Evolutionary conservation across 2,329 filamentous ascomycete genomes (phyloP).

Genomic region (Penicillium sclerotigenum): DNA sequence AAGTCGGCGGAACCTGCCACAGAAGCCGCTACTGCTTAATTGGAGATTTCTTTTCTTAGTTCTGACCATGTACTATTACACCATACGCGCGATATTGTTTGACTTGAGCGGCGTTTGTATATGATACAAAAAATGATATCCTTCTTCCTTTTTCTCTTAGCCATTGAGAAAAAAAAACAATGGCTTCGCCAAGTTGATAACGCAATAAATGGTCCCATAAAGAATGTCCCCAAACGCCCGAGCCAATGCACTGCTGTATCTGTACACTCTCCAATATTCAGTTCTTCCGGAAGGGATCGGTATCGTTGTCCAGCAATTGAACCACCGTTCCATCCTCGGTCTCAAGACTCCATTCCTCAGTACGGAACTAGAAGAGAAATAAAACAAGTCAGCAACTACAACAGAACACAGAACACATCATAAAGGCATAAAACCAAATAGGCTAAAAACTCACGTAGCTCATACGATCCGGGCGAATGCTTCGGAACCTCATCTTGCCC

Average conservation of each 20-base stretch:
- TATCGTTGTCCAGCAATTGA: conserved; percentile 68
- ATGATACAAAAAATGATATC: conserved; percentile 43
- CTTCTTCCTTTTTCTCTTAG: conserved; percentile 23
- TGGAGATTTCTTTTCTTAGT: conserved; percentile 1
- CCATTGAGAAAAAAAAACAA: background rate
- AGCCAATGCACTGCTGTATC: conserved; percentile 24
- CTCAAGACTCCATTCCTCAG: conserved; percentile 83
- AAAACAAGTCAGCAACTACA: conserved; percentile 1
- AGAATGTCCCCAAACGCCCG: conserved; percentile 20
- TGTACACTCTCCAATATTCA: conserved; percentile 41
- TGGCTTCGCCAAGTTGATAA: conserved; percentile 3
- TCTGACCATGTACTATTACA: conserved; percentile 39
- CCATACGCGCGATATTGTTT: conserved; percentile 31
- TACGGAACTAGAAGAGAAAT: conserved; percentile 64
- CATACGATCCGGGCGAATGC: conserved; percentile 64
- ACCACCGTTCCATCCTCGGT: conserved; percentile 64
- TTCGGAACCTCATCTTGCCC: conserved; percentile 77
- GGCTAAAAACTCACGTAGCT: conserved; percentile 49
- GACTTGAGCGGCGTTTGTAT: conserved; percentile 39
- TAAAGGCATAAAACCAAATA: background rate
- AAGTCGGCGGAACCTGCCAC: conserved; percentile 28
- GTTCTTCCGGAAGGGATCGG: conserved; percentile 62
- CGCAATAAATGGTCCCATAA: conserved; percentile 10
- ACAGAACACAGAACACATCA: background rate
- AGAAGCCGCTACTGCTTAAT: conserved; percentile 30